Base-by-base conservation (phyloP, 129 eudicot genomes). In the Deinandra increscens region DNA sequence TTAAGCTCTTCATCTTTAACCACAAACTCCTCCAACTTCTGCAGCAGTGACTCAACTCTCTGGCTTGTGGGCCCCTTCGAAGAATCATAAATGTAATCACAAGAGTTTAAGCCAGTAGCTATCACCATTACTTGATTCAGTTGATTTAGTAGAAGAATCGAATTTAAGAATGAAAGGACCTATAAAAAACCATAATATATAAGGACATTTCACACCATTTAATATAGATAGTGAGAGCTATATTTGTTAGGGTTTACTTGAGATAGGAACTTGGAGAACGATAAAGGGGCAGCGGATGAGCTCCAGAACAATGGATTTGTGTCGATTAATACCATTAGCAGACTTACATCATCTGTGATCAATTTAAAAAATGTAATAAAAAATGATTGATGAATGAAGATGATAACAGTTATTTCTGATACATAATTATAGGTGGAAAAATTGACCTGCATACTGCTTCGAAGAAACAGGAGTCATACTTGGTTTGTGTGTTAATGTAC, bases 261-360 rank as follows among this genome's bases (percentile, higher is more conserved):
- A 36, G 96, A 79, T 68, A 91, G 83, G 75, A 91, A 91, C 34
- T 80, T 78, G 65, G 94, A 81, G 87, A 84, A 86, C 39, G 88
- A 70, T 69, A 88, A 80, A 75, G 84, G 64, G 7, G 75, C 34
- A 31, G 82, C 74, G 1, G 71, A 22, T 14, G 93, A 70, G 63
- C 86, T 82, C 97, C 97, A 91, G 42, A 88, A 88, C 45, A 74
- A 84, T 0, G 97, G 97, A 44, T 91, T 91, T 7, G 95, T 88
- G 73, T 91, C 97, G 14, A 91, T 71, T 69, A 91, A 60, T 7
- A 91, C 88, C 91, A 91, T 71, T 39, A 91, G 38, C 38, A 91
- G 79, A 72, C 97, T 91, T 36, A 91, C 96, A 50, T 91, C 97
- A 75, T 91, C 97, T 91, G 87, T 39, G 14, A 71, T 29, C 23